Conservation (phyloP, 768 basidiomycete species). For the Obba rivulosa region DNA sequence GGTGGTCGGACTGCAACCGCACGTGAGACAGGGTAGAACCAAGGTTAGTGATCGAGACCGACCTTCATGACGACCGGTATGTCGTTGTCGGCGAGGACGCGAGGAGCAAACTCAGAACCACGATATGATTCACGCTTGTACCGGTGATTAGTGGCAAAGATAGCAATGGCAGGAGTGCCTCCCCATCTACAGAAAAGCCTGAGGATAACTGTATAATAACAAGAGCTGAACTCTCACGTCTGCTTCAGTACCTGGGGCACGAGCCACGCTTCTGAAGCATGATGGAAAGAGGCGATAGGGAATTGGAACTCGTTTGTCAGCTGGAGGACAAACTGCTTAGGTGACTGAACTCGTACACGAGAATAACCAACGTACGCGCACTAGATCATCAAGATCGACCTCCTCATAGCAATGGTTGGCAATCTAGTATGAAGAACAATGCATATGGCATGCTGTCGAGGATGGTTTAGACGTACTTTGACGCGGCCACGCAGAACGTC, state of each 20-base stretch:
- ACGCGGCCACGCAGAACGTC: constrained; percentile 84
- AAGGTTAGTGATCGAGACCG: constrained; percentile 1
- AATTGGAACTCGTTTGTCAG: constrained; percentile 84
- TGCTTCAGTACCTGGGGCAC: constrained; percentile 73
- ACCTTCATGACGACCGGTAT: constrained; percentile 76
- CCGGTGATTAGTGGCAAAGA: constrained; percentile 59
- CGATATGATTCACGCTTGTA: constrained; percentile 82
- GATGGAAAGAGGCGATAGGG: constrained; percentile 71
- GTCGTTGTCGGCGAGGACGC: constrained; percentile 63
- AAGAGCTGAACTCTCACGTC: constrained; percentile 38
- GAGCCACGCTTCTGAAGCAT: constrained; percentile 78
- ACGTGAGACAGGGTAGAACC: not conserved
- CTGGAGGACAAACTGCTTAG: constrained; percentile 24
- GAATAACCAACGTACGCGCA: constrained; percentile 45
- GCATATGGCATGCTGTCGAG: no score
- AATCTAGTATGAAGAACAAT: constrained; percentile 34
- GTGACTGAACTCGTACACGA: not conserved
- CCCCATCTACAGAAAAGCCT: constrained; percentile 43
- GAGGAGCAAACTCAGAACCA: constrained; percentile 74
- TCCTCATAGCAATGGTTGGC: constrained; percentile 69
- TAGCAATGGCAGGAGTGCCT: constrained; percentile 64
- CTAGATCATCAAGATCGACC: constrained; percentile 68
- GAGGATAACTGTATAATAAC: not conserved
- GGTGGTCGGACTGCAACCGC: constrained; percentile 55
- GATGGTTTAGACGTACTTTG: constrained; percentile 62